A percentile compares a stretch with the other conserved stretches of the same genome.
These are phyloP conservation scores for Westerdykella ornata DNA, from an alignment of 2,329 filamentous ascomycete genomes.

Conservation along the genomic window DNA sequence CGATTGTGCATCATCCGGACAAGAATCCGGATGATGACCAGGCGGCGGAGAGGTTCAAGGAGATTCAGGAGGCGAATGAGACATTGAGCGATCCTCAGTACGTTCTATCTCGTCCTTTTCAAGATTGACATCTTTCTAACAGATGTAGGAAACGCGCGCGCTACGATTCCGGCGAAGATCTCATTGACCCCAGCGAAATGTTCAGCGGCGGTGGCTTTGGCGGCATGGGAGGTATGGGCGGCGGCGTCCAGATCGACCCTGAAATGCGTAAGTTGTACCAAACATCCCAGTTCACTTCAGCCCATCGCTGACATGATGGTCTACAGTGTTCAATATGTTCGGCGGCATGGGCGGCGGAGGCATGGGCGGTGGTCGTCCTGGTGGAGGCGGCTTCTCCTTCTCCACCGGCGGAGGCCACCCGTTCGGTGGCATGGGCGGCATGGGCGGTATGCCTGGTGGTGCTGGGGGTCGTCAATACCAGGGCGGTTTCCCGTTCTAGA, in stretches of 20 bases:
- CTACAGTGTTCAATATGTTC: slow-evolving; percentile 32
- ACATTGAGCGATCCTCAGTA: slow-evolving; percentile 89
- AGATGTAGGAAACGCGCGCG: slow-evolving; percentile 66
- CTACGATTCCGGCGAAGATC: slow-evolving; percentile 89
- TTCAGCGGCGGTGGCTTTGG: slow-evolving; percentile 56
- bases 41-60: slow-evolving; percentile 92
- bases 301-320: slow-evolving; percentile 21
- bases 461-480: slow-evolving; percentile 26
- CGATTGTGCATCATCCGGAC: slow-evolving; percentile 91
- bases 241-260: slow-evolving; percentile 37
- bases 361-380: slow-evolving; percentile 39
- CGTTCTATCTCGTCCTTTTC: slow-evolving; percentile 36
- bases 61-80: slow-evolving; percentile 95
- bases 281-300: neutral
- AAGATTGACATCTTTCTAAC: slow-evolving; percentile 4
- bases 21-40: slow-evolving; percentile 86
- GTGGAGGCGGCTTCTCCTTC: slow-evolving; percentile 48
- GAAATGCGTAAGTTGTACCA: slow-evolving; percentile 25
- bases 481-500: slow-evolving; percentile 28
- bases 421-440: slow-evolving; percentile 32
- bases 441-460: slow-evolving; percentile 24
- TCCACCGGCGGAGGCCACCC: slow-evolving; percentile 32
- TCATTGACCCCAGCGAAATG: slow-evolving; percentile 82
- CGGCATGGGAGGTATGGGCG: slow-evolving; percentile 32
- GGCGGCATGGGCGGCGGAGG: slow-evolving; percentile 41